Conservation (phyloP, 306 rosid species). For the Delonix regia region DNA sequence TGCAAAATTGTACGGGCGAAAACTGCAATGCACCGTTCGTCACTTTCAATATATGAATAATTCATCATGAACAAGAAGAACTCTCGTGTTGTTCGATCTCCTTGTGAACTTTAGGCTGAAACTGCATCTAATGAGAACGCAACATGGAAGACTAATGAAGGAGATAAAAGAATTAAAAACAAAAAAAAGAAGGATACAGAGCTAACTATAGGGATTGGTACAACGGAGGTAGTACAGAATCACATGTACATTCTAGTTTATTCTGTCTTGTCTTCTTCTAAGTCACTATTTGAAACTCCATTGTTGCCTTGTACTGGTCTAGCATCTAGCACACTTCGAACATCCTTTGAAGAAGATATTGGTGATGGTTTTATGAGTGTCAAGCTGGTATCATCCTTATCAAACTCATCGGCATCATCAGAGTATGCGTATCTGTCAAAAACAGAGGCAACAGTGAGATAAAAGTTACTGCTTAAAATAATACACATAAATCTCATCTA, state of each 20-base stretch:
- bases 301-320: conserved; percentile 50
- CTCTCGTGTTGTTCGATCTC: neutral
- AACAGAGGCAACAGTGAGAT: conserved; percentile 26
- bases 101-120: neutral
- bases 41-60: conserved; percentile 11
- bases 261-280: conserved; percentile 91
- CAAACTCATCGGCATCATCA: conserved; percentile 79
- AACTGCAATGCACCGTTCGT: neutral
- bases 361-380: conserved; percentile 88
- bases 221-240: conserved; percentile 36
- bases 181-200: conserved; percentile 22
- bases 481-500: neutral
- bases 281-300: conserved; percentile 56
- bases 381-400: conserved; percentile 73
- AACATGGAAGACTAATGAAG: conserved; percentile 17
- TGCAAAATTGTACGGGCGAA: neutral
- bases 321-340: conserved; percentile 50
- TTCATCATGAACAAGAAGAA: neutral
- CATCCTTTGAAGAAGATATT: conserved; percentile 61
- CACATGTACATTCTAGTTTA: conserved; percentile 40
- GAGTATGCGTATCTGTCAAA: conserved; percentile 75
- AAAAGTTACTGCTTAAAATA: neutral
- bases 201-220: conserved; percentile 32
- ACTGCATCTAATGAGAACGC: neutral
- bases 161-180: conserved; percentile 22